Evolutionary conservation across 176 grass and related monocot species (phyloP), one percentile per base, ranked within the genome.

Genomic region (Chloris gayana): DNA sequence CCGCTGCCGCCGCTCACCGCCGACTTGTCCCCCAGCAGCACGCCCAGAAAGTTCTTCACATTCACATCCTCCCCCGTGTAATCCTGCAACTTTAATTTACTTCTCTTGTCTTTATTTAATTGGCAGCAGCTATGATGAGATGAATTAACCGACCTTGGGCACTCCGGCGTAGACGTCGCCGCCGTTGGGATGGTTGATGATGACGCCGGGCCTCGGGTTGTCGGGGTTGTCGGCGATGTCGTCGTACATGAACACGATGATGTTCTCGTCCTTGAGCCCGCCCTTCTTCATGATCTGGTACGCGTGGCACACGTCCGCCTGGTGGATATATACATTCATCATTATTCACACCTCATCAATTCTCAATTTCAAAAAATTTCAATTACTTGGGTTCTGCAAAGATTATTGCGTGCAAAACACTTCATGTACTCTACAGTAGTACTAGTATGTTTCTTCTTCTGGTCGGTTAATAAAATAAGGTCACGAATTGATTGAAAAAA

Each of bases 231-330:
- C 2, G 35, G 93, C 93, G 87, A 96, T 92, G 84, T 96, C 93
- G 81, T 96, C 88, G 75, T 96, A 96, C 90, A 96, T 96, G 75
- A 96, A 90, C 41, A 96, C 80, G 30, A 96, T 46, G 81, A 96
- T 96, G 79, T 92, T 92, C 26, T 96, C 85, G 82, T 96, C 93
- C 61, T 92, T 92, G 41, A 96, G 53, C 34, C 93, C 90, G 49
- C 93, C 93, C 31, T 87, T 96, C 85, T 79, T 96, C 90, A 96
- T 65, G 69, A 96, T 67, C 86, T 96, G 90, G 83, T 96, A 96
- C 58, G 94, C 94, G 87, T 97, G 91, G 71, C 93, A 96, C 37
- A 97, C 34, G 24, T 87, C 85, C 13, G 88, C 91, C 92, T 94
- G 75, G 6, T 94, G 75, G 6, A 56, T 19, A 53, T 35, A 35